Conservation (phyloP, 169 alveolate genomes). For the Theileria parva region DNA sequence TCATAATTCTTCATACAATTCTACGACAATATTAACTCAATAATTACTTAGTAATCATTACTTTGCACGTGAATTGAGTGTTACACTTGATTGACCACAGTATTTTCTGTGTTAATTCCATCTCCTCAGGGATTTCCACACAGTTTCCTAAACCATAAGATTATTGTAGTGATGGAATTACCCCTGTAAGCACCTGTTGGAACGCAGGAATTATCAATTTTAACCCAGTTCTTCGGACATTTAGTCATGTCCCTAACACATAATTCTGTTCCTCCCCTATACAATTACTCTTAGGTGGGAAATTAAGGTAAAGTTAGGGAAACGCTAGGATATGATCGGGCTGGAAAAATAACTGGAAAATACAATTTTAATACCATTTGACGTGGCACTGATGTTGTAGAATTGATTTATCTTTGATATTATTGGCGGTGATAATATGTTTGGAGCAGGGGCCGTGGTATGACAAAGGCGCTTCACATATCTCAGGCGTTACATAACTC, state of each 20-base stretch:
- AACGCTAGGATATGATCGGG: too few species aligned
- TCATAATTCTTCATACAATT: conserved; percentile 28
- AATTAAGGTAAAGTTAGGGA: too few species aligned
- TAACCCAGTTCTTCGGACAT: conserved; percentile 53
- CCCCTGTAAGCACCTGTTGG: conserved; percentile 51
- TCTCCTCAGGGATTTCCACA: conserved; percentile 1
- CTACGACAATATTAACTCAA: neutral
- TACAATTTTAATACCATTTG: conserved; percentile 62
- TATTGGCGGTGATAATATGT: conserved; percentile 17
- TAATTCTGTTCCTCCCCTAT: neutral
- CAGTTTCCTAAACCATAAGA: too few species aligned
- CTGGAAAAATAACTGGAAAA: too few species aligned
- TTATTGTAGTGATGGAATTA: too few species aligned
- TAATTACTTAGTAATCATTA: neutral
- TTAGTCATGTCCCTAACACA: conserved; percentile 16
- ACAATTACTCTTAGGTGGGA: too few species aligned
- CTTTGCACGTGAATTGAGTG: conserved; percentile 50
- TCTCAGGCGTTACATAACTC: neutral
- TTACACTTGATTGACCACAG: conserved; percentile 60
- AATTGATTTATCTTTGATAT: conserved; percentile 30
- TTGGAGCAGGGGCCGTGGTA: conserved; percentile 57
- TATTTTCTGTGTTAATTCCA: conserved; percentile 31
- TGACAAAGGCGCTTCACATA: conserved; percentile 54
- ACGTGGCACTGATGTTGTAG: conserved; percentile 27
- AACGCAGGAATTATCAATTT: conserved; percentile 13